Evolutionary conservation across 371 early-diverging fungal genomes (phyloP).

Genomic region (Mortierella sp.): DNA sequence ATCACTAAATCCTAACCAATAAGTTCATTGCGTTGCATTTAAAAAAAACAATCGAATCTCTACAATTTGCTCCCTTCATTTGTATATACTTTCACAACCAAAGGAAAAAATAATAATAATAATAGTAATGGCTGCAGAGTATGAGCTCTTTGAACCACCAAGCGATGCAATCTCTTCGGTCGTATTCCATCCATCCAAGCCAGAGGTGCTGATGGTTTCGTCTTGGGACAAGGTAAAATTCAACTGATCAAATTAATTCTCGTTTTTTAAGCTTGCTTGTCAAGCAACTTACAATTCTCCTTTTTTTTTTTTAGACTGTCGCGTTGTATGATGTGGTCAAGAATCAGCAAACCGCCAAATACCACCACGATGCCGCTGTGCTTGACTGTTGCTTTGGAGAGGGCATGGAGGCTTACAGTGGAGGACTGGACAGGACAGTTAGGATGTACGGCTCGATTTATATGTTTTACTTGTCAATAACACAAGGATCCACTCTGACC

Average conservation of each 20-base stretch:
- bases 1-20: too few relatives aligned
- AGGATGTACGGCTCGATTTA: slow-evolving; percentile 60
- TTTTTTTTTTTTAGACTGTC: slow-evolving; percentile 66
- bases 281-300: too few relatives aligned
- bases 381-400: slow-evolving; percentile 81
- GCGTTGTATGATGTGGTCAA: slow-evolving; percentile 82
- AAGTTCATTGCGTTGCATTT: too few relatives aligned
- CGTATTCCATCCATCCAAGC: slow-evolving; percentile 74
- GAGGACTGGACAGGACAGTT: slow-evolving; percentile 76
- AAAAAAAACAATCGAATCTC: too few relatives aligned
- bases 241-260: not conserved
- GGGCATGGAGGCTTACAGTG: slow-evolving; percentile 68
- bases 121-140: slow-evolving; percentile 58
- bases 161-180: slow-evolving; percentile 87
- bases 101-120: not conserved
- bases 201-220: slow-evolving; percentile 76
- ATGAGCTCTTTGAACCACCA: slow-evolving; percentile 86
- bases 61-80: not conserved
- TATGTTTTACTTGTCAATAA: too few relatives aligned
- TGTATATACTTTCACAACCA: not conserved
- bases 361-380: slow-evolving; percentile 77
- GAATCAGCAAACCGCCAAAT: slow-evolving; percentile 67
- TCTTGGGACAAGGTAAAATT: slow-evolving; percentile 91
- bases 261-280: not conserved
- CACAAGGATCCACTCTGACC: not conserved